Conservation (phyloP, 2,329 filamentous ascomycete genomes). For the Boeremia exigua region DNA sequence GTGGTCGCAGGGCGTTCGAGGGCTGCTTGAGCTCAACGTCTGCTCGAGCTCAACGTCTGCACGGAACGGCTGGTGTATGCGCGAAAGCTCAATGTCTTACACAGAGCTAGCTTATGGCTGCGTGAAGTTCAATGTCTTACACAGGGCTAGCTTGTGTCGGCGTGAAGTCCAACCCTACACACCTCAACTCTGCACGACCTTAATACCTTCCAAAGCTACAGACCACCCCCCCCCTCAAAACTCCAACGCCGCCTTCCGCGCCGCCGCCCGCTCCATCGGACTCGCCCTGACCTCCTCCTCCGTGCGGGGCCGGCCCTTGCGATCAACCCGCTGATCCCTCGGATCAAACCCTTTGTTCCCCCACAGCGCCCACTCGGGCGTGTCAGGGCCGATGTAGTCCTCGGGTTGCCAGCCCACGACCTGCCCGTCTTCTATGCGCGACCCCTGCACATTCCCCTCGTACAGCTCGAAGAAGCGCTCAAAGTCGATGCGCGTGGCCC, state of each 20-base stretch:
- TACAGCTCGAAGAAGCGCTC: constrained; percentile 84
- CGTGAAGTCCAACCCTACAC: too few species aligned
- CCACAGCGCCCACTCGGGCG: constrained; percentile 94
- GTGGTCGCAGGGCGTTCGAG: too few species aligned
- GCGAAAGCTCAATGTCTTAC: too few species aligned
- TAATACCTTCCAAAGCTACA: too few species aligned
- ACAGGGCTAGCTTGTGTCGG: too few species aligned
- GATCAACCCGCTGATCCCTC: constrained; percentile 82
- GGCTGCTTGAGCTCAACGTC: too few species aligned
- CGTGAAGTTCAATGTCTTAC: too few species aligned
- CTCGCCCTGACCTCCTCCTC: constrained; percentile 17
- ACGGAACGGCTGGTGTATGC: too few species aligned
- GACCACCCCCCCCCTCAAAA: too few species aligned
- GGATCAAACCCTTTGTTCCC: constrained; percentile 95
- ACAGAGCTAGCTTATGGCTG: too few species aligned
- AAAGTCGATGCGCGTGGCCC: constrained; percentile 94
- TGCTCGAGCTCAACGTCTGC: too few species aligned
- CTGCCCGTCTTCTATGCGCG: constrained; percentile 52
- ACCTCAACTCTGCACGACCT: too few species aligned
- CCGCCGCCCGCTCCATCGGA: constrained; percentile 1
- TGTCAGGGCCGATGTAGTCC: constrained; percentile 86
- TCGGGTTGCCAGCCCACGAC: constrained; percentile 76
- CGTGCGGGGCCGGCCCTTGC: constrained; percentile 69
- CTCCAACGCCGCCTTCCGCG: constrained; percentile 15
- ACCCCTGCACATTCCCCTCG: constrained; percentile 59